These are phyloP conservation scores for Fusarium goolgardi DNA, from an alignment of 2,329 filamentous ascomycete species.

Conservation along the genomic window DNA sequence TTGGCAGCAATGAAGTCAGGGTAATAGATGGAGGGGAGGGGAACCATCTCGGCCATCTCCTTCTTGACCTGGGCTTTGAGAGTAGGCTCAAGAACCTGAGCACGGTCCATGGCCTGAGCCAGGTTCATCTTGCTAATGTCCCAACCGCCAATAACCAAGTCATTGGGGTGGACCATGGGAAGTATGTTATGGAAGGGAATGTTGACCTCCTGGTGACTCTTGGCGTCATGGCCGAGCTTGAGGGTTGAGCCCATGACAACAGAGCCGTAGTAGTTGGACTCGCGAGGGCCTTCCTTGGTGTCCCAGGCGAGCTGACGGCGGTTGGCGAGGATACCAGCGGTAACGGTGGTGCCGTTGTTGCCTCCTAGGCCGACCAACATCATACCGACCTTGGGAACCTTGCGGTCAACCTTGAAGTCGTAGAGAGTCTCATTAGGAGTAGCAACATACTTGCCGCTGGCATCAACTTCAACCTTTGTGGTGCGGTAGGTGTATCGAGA, in stretches of 20 bases:
- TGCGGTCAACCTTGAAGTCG: conserved; percentile 97
- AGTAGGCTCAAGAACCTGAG: conserved; percentile 93
- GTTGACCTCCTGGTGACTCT: conserved; percentile 90
- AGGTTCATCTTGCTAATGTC: conserved; percentile 94
- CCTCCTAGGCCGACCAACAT: conserved; percentile 99
- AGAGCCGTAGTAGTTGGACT: conserved; percentile 98
- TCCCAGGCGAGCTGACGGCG: conserved; percentile 88
- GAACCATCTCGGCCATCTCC: conserved; percentile 90
- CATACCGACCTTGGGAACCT: conserved; percentile 91
- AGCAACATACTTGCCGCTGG: conserved; percentile 82
- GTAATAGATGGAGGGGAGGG: conserved; percentile 96
- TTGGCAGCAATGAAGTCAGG: conserved; percentile 99
- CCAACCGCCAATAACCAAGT: conserved; percentile 95
- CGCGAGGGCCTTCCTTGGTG: conserved; percentile 86
- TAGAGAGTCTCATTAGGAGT: conserved; percentile 90
- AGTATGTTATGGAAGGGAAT: conserved; percentile 94
- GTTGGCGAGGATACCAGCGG: conserved; percentile 96
- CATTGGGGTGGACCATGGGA: conserved; percentile 97
- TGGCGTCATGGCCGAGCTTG: conserved; percentile 90
- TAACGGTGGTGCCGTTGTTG: conserved; percentile 98
- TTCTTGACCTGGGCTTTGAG: conserved; percentile 91
- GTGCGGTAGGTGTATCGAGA: conserved; percentile 98
- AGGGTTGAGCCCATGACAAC: conserved; percentile 97
- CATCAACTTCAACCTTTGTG: conserved; percentile 79
- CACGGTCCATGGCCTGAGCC: conserved; percentile 93